Evolutionary conservation across 31 red algal genomes (phyloP), one percentile per base, ranked within the genome.

Genomic region (Endocladia muricata): DNA sequence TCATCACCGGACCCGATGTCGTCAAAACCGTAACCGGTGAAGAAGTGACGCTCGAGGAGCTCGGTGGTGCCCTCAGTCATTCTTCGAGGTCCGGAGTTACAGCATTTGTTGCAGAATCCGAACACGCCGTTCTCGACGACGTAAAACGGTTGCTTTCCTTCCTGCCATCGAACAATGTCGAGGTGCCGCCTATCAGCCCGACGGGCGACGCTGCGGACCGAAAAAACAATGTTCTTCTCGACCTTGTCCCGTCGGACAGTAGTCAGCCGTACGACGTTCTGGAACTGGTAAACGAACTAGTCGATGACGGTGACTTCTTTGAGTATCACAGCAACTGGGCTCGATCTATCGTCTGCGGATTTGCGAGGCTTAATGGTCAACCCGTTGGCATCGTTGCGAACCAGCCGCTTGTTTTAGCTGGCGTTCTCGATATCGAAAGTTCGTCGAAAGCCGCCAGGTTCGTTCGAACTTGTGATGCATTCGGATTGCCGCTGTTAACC

Each of bases 1-100:
- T 93, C 42, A 40, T 93, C 23, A 93, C 90, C n/a, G 90, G 90
- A 30, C 90, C 90, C 3, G 76, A 86, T 13, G 90, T 93, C 13
- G 65, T 91, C 8, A 31, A 48, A 30, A 57, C 66, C 2, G 90
- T 91, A 4, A 63, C 64, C 9, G 41, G 61, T 34, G 90, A 93
- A 55, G 38, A 86, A 17, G 76, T 91, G 11, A 85, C 61, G 19
- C 25, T 9, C 11, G 89, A 88, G 51, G 29, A 70, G 21, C 60
- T 93, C 11, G 90, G 90, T 37, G 90, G 90, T 23, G 90, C 86
- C 8, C 52, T 29, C 0, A 35, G 61, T 23, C 90, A 93, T 58
- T 22, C 77, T 33, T 40, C 66, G 34, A 48, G 37, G 21, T 66
- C 64, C 25, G 90, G 90, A 4, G 90, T 93, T 19, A 86, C 89